Base-by-base conservation (phyloP, 345 rosid species). In the Pugionium cornutum region DNA sequence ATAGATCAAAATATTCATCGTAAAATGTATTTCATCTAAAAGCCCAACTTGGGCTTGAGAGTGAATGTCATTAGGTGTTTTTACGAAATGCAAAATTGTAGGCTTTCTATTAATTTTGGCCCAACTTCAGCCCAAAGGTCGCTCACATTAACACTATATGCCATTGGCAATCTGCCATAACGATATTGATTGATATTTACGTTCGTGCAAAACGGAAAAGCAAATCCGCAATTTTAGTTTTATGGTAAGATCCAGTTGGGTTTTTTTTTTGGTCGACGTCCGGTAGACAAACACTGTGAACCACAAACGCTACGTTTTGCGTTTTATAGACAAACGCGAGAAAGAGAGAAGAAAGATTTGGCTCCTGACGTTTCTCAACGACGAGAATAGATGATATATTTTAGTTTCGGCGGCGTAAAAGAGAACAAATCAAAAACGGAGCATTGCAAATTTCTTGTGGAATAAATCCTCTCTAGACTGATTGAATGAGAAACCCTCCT, bases 401-500 rank as follows among this genome's bases (percentile, higher is more conserved):
- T 58, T 59, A 49, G 67, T 61, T 41, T 58, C 33, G 11, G 67
- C 10, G 46, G 45, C 37, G 54, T 2, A n/a, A 7, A 11, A 32
- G 4, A 47, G 2, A 5, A 36, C 2, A 36, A 49, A 31, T 31
- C 55, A 10, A 62, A 70, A 49, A 35, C 55, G 47, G 8, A 42
- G 73, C 35, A 51, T 57, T n/a, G 11, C 33, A 5, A 11, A 62
- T 51, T 42, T 4, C 25, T 41, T 9, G 27, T 25, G 49, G 51
- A 25, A 39, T 6, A 5, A 55, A 31, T 36, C n/a, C 2, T 48
- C 4, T 62, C 3, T 47, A 39, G 53, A 44, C n/a, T 67, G 80
- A 48, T 46, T 82, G 89, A 79, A 84, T 84, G 89, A 85, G 82
- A 79, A 87, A 70, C 52, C 85, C 77, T 62, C 86, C 95, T 55